Percentiles rank a stretch among this genome's conserved stretches.
Evolutionary conservation across 2,329 filamentous ascomycete species (phyloP).

Genomic region (Trichoderma afroharzianum): DNA sequence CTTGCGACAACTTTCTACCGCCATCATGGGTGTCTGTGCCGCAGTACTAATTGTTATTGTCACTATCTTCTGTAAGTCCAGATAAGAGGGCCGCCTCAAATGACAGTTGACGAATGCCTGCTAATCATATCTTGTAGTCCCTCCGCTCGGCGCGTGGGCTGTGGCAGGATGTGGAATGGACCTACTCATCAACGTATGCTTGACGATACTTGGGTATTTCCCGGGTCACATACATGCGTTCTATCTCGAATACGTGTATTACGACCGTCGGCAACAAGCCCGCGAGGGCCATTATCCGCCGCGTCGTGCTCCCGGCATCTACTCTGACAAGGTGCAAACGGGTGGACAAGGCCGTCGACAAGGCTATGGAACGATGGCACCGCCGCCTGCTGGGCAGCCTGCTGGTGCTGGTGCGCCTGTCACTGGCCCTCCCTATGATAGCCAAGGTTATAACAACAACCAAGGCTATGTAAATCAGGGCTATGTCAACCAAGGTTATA

Average conservation of each 20-base stretch:
- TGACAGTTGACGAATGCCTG: background rate
- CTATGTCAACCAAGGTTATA: background rate
- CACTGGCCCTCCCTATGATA: background rate
- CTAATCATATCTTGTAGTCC: conserved; percentile 47
- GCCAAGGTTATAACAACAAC: background rate
- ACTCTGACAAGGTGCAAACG: conserved; percentile 67
- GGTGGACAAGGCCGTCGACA: conserved; percentile 56
- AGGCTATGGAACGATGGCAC: conserved; percentile 41
- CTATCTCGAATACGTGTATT: conserved; percentile 81
- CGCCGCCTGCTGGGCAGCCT: conserved; percentile 20
- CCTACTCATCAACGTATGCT: conserved; percentile 62
- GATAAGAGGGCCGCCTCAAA: background rate
- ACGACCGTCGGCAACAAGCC: conserved; percentile 64
- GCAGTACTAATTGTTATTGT: conserved; percentile 49
- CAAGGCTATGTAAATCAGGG: background rate
- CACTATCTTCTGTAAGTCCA: conserved; percentile 49
- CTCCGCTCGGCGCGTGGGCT: conserved; percentile 60
- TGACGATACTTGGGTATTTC: conserved; percentile 67
- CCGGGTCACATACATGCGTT: conserved; percentile 79
- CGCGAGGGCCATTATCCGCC: conserved; percentile 53
- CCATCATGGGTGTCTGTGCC: conserved; percentile 47
- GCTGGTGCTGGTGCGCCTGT: background rate
- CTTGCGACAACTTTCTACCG: conserved; percentile 15
- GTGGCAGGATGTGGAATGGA: conserved; percentile 65
- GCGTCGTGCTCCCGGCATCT: conserved; percentile 63